phyloP scores from a whole-genome alignment of 2,329 filamentous ascomycete genomes.

The Cladosporium sp. region DNA sequence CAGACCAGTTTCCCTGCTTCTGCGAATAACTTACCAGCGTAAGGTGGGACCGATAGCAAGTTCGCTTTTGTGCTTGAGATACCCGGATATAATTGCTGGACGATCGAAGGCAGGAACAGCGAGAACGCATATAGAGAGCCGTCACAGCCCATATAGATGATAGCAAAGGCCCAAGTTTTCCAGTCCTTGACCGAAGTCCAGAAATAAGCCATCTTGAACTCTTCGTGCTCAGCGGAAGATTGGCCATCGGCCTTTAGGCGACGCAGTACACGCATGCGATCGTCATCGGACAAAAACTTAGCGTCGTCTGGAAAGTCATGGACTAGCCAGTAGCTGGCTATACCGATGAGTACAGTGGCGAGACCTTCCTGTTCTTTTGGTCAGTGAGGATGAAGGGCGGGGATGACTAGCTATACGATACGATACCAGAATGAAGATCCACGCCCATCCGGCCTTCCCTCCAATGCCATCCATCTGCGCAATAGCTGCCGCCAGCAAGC shows the following conservation, averaged over 20 bases:
- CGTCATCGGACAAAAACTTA: constrained; percentile 64
- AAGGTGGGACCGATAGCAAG: constrained; percentile 70
- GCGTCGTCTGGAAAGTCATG: constrained; percentile 73
- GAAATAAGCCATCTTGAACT: constrained; percentile 69
- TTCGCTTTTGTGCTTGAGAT: constrained; percentile 62
- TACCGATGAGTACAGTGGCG: constrained; percentile 63
- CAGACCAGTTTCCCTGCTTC: too few species aligned
- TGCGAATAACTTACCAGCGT: constrained; percentile 43
- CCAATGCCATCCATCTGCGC: constrained; percentile 63
- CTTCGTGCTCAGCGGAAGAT: constrained; percentile 67
- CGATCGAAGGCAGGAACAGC: constrained; percentile 76
- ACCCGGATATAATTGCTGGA: constrained; percentile 48
- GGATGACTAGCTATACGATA: neutral
- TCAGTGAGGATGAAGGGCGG: neutral
- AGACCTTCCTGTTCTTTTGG: constrained; percentile 50
- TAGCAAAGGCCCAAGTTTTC: constrained; percentile 74
- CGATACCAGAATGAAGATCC: constrained; percentile 13
- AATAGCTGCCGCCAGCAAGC: constrained; percentile 68
- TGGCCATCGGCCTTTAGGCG: constrained; percentile 70
- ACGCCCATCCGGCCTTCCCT: constrained; percentile 30
- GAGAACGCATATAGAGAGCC: constrained; percentile 72
- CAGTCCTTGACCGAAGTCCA: constrained; percentile 72
- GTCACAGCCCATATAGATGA: constrained; percentile 74
- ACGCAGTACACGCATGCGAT: constrained; percentile 67
- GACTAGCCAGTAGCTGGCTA: constrained; percentile 71